Percentiles rank a stretch among this genome's conserved stretches.
Evolutionary conservation across 139 green algal species (phyloP).

Genomic region (Chlamydomonas schloesseri): DNA sequence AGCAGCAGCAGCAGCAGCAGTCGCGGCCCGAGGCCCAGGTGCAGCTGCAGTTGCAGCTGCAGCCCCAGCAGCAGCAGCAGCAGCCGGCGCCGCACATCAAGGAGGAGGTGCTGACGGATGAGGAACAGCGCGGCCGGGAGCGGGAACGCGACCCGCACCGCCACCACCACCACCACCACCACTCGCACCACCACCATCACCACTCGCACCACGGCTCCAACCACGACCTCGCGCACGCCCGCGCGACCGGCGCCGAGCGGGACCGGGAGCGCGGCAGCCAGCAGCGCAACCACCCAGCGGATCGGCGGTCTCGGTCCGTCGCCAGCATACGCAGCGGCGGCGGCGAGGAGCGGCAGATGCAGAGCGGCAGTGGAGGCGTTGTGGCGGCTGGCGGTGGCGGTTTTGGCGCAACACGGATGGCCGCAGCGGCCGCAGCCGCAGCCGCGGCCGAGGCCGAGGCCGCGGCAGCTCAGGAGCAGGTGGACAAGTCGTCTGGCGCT

Average conservation of each 20-base stretch:
- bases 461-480: no score
- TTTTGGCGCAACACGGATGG: no score
- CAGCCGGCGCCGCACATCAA: not conserved
- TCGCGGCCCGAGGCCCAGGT: not conserved
- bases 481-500: conserved; percentile 10
- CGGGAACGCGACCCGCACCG: not conserved
- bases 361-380: no score
- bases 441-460: not conserved
- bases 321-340: no score
- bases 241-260: no score
- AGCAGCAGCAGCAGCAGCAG: not conserved
- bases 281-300: no score
- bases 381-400: no score
- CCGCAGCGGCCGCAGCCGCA: not conserved
- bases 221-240: not conserved
- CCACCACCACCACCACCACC: not conserved
- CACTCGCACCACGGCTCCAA: not conserved
- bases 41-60: not conserved
- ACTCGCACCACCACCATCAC: not conserved
- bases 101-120: not conserved
- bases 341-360: no score
- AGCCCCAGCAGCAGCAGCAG: no score
- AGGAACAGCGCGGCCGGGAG: not conserved
- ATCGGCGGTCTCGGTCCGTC: no score
- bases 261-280: no score